phyloP scores from a whole-genome alignment of 2,329 filamentous ascomycete genomes.

The Coleophoma eucalyptorum region DNA sequence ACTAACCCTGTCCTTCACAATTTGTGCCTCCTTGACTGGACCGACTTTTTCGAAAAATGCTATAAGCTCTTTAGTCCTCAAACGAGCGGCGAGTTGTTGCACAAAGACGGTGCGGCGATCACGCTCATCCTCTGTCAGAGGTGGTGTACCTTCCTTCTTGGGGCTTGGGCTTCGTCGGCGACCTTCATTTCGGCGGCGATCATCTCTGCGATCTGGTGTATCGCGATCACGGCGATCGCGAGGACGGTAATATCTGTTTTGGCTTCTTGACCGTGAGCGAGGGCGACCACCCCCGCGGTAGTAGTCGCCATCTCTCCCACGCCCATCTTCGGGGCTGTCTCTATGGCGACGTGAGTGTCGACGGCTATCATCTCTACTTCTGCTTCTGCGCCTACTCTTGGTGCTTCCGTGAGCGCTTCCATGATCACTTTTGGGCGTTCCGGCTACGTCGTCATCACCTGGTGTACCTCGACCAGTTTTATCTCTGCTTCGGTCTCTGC shows the following conservation, averaged over 20 bases:
- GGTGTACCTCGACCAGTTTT: conserved; percentile 38
- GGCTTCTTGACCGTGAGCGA: conserved; percentile 70
- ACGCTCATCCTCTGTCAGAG: conserved; percentile 89
- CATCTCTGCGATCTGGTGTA: conserved; percentile 42
- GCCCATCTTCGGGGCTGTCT: conserved; percentile 42
- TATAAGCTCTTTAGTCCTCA: conserved; percentile 89
- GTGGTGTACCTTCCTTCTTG: conserved; percentile 52
- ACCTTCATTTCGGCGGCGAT: conserved; percentile 32
- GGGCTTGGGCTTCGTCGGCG: conserved; percentile 29
- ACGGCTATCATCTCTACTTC: conserved; percentile 72
- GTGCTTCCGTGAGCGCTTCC: conserved; percentile 66
- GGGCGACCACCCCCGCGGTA: conserved; percentile 63
- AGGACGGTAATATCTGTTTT: conserved; percentile 52
- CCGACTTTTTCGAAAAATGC: conserved; percentile 95
- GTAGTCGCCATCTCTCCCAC: conserved; percentile 59
- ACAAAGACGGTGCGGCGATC: conserved; percentile 97
- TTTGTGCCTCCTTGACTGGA: conserved; percentile 93
- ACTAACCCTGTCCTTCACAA: conserved; percentile 96
- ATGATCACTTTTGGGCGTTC: conserved; percentile 69
- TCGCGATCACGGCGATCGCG: conserved; percentile 48
- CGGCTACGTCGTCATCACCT: conserved; percentile 52
- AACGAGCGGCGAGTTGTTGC: conserved; percentile 91
- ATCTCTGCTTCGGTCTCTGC: conserved; percentile 55
- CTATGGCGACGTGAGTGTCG: conserved; percentile 71
- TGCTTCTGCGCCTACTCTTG: conserved; percentile 77